These are phyloP conservation scores for Starmerella stigmatis DNA, from an alignment of 805 yeast species.

Conservation along the genomic window DNA sequence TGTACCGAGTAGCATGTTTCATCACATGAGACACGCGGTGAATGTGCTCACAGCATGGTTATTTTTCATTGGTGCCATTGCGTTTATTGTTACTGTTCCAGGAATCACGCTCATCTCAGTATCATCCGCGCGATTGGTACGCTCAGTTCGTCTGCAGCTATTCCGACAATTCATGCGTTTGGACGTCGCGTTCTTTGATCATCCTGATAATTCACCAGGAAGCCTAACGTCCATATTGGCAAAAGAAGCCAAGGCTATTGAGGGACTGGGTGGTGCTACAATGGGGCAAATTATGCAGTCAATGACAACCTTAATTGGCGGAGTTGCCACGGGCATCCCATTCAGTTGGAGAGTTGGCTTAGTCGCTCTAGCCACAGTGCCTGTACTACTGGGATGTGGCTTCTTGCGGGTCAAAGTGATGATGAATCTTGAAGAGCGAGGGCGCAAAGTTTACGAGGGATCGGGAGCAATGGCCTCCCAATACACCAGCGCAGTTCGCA, in stretches of 20 bases:
- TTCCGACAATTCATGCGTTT: constrained; percentile 32
- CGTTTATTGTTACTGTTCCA: constrained; percentile 24
- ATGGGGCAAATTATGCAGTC: constrained; percentile 34
- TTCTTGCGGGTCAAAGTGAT: constrained; percentile 32
- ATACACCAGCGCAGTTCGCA: constrained; percentile 33
- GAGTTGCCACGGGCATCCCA: constrained; percentile 33
- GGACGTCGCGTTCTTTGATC: constrained; percentile 33
- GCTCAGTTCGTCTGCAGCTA: constrained; percentile 29
- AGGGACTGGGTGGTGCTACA: constrained; percentile 36
- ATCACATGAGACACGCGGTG: constrained; percentile 31
- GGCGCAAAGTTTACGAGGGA: constrained; percentile 32
- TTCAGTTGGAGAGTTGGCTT: constrained; percentile 35
- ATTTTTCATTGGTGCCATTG: constrained; percentile 31
- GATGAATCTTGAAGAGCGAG: constrained; percentile 30
- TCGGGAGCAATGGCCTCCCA: constrained; percentile 36
- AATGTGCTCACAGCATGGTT: constrained; percentile 31
- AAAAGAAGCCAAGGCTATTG: constrained; percentile 34
- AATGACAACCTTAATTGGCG: constrained; percentile 32
- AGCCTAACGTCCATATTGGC: constrained; percentile 33
- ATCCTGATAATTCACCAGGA: constrained; percentile 33
- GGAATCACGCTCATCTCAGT: constrained; percentile 24
- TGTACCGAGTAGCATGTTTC: constrained; percentile 28
- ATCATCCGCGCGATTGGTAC: constrained; percentile 30
- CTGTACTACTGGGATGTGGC: constrained; percentile 34
- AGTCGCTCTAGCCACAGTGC: constrained; percentile 34